These are phyloP conservation scores for Plectranthus barbatus DNA, from an alignment of 257 asterid genomes.

Conservation along the genomic window DNA sequence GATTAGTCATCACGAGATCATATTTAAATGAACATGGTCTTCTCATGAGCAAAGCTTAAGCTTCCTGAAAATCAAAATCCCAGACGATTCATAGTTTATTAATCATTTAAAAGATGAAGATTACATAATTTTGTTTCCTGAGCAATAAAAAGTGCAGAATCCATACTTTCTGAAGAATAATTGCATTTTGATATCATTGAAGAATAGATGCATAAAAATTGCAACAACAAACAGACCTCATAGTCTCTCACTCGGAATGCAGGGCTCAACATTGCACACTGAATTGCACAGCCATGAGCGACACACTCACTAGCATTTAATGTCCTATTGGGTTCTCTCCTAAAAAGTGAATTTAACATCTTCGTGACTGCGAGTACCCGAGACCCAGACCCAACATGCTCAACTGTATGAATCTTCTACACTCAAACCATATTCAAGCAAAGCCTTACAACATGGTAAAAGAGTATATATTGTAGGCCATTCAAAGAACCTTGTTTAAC, in stretches of 20 bases:
- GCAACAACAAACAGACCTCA: slow-evolving; percentile 54
- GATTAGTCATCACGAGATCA: no score
- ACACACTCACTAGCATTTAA: slow-evolving; percentile 96
- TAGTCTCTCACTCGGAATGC: slow-evolving; percentile 71
- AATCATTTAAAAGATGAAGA: neutral
- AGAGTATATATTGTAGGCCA: no score
- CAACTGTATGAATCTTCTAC: slow-evolving; percentile 70
- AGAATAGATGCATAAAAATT: neutral
- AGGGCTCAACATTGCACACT: slow-evolving; percentile 97
- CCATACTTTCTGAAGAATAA: neutral
- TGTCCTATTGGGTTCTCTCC: slow-evolving; percentile 71
- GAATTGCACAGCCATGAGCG: slow-evolving; percentile 93
- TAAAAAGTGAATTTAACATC: slow-evolving; percentile 52
- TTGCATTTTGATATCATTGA: neutral
- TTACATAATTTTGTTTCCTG: neutral
- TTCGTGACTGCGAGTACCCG: slow-evolving; percentile 74
- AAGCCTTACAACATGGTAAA: slow-evolving; percentile 73
- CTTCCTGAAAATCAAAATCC: neutral
- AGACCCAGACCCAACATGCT: slow-evolving; percentile 96
- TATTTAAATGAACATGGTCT: no score
- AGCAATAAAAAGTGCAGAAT: neutral
- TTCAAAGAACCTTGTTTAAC: no score
- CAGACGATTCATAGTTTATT: neutral
- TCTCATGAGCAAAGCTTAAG: neutral
- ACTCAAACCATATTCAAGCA: slow-evolving; percentile 56